Evolutionary conservation across 139 green algal genomes (phyloP), one percentile per base, ranked within the genome.

Genomic region (Astrephomene gubernaculifera): DNA sequence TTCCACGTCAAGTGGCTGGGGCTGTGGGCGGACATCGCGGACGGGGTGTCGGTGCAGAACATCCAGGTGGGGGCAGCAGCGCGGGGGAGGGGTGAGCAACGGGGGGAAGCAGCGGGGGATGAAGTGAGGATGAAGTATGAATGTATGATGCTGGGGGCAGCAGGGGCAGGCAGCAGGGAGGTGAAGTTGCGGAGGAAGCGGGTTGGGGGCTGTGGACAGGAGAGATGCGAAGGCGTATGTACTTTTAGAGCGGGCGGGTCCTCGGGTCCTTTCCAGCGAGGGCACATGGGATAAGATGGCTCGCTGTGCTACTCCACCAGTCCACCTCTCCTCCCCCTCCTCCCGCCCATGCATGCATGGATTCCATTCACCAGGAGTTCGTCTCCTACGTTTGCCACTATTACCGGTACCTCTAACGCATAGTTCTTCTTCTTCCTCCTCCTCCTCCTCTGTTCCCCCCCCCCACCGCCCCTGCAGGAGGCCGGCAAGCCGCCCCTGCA

Each of bases 1-100:
- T 90, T 90, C 70, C 88, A 85, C 81, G 79, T 92, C 38, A 80
- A 92, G 57, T 93, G 90, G 87, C 82, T 90, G 38, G 87, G 85
- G 29, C 68, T 93, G 69, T 93, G 90, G 87, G 78, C 75, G 4
- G 85, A 92, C 49, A 86, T 90, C 33, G 89, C 89, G 7, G 83
- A 93, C 39, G 89, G 90, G 0, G 81, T 87, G 54, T 85, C 39
- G 12, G 83, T 89, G n/a, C 61, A 87, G 53, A 87, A 85, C 65
- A 82, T 88, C 31, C 71, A 87, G 60, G 87, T 90, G 81, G 22
- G n/a, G n/a, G n/a, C 74, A n/a, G n/a, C n/a, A n/a, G n/a, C n/a
- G n/a, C n/a, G n/a, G n/a, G 21, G 67, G 25, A 24, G n/a, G 7
- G 65, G 35, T 17, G 21, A 21, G 52, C 52, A 21, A 27, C 17